These are phyloP conservation scores for Phytomonas francai DNA, from an alignment of 208 protist species.

Conservation along the genomic window DNA sequence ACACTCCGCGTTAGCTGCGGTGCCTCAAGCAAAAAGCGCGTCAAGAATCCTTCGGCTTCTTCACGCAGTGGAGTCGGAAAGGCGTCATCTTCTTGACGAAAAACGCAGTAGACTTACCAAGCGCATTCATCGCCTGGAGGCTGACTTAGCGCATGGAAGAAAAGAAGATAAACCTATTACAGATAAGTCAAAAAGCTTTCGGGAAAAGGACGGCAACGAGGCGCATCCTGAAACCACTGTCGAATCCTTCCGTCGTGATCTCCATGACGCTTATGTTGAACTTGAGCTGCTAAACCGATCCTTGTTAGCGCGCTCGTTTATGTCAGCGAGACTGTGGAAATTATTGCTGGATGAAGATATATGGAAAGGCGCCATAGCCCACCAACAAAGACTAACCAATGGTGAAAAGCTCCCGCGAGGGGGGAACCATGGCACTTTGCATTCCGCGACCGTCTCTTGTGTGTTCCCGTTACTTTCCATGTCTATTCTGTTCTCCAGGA, in stretches of 20 bases:
- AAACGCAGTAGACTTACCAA: conserved; percentile 5
- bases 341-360: conserved; percentile 40
- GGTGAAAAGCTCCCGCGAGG: background rate
- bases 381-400: conserved; percentile 9
- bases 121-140: background rate
- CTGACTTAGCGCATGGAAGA: background rate
- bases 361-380: conserved; percentile 33
- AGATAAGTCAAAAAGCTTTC: background rate
- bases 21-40: conserved; percentile 17
- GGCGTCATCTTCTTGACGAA: conserved; percentile 24
- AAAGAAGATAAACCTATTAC: background rate
- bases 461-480: conserved; percentile 21
- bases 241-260: background rate
- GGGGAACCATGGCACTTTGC: background rate
- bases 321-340: conserved; percentile 64
- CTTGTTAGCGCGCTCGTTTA: conserved; percentile 44
- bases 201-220: background rate
- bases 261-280: conserved; percentile 15
- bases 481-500: conserved; percentile 28
- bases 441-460: background rate
- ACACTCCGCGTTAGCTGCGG: conserved; percentile 1
- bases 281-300: conserved; percentile 28
- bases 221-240: background rate
- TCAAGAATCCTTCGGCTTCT: conserved; percentile 24
- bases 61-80: conserved; percentile 41